Conservation (phyloP, 768 basidiomycete species). For the Tylopilus plumbeoviolaceoides region DNA sequence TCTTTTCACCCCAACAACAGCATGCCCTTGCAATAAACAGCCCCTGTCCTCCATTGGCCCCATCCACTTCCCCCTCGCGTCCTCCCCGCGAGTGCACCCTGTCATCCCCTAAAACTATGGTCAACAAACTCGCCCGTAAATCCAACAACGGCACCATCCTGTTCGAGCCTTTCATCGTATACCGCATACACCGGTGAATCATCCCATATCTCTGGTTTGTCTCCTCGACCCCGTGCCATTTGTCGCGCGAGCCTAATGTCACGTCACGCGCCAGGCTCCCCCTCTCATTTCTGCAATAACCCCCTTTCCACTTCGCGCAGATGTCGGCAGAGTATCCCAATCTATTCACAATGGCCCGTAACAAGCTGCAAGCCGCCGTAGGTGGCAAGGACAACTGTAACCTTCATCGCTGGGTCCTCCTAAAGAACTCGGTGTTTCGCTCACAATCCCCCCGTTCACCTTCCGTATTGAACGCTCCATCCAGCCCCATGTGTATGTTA, state of each 20-base stretch:
- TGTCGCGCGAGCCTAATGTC: neutral
- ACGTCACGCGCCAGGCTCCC: slow-evolving; percentile 19
- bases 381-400: slow-evolving; percentile 63
- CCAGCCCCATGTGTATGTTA: slow-evolving; percentile 26
- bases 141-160: slow-evolving; percentile 84
- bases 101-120: slow-evolving; percentile 54
- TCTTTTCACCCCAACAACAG: slow-evolving; percentile 13
- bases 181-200: slow-evolving; percentile 71
- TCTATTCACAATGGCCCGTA: slow-evolving; percentile 63
- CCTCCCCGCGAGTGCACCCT: slow-evolving; percentile 24
- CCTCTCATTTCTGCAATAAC: slow-evolving; percentile 2
- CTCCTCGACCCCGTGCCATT: neutral
- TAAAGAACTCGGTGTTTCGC: slow-evolving; percentile 77
- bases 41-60: slow-evolving; percentile 5
- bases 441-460: slow-evolving; percentile 43
- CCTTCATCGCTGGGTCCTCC: slow-evolving; percentile 82
- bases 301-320: slow-evolving; percentile 18
- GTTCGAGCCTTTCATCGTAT: slow-evolving; percentile 83
- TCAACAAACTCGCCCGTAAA: slow-evolving; percentile 76
- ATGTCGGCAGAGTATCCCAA: slow-evolving; percentile 48
- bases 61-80: slow-evolving; percentile 18
- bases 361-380: slow-evolving; percentile 66
- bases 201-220: slow-evolving; percentile 19
- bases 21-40: slow-evolving; percentile 35
- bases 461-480: slow-evolving; percentile 19